Evolutionary conservation across 768 basidiomycete species (phyloP).

Genomic region (Mycena amicta): DNA sequence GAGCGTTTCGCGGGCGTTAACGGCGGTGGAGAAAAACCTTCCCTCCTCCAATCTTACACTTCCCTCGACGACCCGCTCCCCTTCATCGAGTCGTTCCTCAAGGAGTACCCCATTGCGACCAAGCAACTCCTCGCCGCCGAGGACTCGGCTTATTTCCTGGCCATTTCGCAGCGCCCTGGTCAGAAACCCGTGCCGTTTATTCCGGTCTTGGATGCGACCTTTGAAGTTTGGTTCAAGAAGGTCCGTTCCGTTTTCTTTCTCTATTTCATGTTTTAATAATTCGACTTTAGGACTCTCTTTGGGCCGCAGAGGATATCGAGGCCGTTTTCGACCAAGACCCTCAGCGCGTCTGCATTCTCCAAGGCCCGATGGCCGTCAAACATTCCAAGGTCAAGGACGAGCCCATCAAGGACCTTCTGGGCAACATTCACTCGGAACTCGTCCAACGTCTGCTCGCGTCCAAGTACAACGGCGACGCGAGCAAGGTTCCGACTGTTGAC

Average conservation of each 20-base stretch:
- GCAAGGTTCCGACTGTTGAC: constrained; percentile 77
- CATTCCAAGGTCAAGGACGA: constrained; percentile 88
- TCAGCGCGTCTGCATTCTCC: constrained; percentile 95
- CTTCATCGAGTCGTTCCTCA: constrained; percentile 83
- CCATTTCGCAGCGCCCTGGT: constrained; percentile 92
- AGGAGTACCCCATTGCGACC: constrained; percentile 77
- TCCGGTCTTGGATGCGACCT: constrained; percentile 87
- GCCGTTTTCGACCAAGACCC: constrained; percentile 99
- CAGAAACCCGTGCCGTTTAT: constrained; percentile 99
- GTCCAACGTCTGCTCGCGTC: constrained; percentile 77
- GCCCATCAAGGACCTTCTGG: constrained; percentile 90
- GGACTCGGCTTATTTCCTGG: constrained; percentile 94
- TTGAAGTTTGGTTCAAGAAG: constrained; percentile 99
- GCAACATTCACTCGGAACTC: constrained; percentile 80
- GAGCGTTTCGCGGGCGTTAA: constrained; percentile 94
- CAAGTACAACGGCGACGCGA: constrained; percentile 75
- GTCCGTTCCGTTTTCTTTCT: constrained; percentile 39
- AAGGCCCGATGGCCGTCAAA: constrained; percentile 94
- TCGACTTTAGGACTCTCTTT: constrained; percentile 80
- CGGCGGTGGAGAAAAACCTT: constrained; percentile 73
- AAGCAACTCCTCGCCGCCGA: constrained; percentile 89
- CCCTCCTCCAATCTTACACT: constrained; percentile 81
- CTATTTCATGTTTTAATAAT: not conserved
- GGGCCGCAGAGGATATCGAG: constrained; percentile 98
- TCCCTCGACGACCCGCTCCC: constrained; percentile 79